Conservation (phyloP, 768 basidiomycete genomes). For the Tephrocybe sp. region DNA sequence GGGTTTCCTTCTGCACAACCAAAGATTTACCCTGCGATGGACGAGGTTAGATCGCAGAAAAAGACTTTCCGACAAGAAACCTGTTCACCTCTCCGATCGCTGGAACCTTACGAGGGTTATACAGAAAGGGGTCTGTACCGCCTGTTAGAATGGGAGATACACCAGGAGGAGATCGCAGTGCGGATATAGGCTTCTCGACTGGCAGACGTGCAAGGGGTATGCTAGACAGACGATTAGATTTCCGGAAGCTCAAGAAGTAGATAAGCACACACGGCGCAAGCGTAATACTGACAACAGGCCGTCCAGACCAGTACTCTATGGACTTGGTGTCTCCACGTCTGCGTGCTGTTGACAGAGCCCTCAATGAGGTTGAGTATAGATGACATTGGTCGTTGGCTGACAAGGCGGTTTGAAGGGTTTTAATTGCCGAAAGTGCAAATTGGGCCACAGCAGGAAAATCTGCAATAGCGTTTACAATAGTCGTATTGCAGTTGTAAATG, state of each 20-base stretch:
- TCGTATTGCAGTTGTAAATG: background rate
- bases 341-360: constrained; percentile 72
- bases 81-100: constrained; percentile 52
- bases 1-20: constrained; percentile 78
- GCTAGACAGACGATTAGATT: constrained; percentile 36
- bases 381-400: constrained; percentile 78
- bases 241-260: constrained; percentile 4
- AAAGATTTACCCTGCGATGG: constrained; percentile 50
- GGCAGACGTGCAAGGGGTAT: constrained; percentile 70
- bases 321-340: constrained; percentile 72
- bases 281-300: constrained; percentile 77
- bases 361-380: constrained; percentile 66
- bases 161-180: constrained; percentile 42
- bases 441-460: constrained; percentile 86
- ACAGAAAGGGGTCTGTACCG: constrained; percentile 80
- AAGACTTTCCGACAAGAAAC: constrained; percentile 12
- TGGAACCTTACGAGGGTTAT: constrained; percentile 75
- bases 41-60: constrained; percentile 1
- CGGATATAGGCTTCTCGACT: constrained; percentile 66
- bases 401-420: constrained; percentile 67
- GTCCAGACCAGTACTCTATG: constrained; percentile 87
- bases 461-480: constrained; percentile 26
- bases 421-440: constrained; percentile 87
- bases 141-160: constrained; percentile 54
- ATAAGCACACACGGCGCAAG: constrained; percentile 62